Conservation (phyloP, 306 rosid genomes). For the Astragalus membranaceus region DNA sequence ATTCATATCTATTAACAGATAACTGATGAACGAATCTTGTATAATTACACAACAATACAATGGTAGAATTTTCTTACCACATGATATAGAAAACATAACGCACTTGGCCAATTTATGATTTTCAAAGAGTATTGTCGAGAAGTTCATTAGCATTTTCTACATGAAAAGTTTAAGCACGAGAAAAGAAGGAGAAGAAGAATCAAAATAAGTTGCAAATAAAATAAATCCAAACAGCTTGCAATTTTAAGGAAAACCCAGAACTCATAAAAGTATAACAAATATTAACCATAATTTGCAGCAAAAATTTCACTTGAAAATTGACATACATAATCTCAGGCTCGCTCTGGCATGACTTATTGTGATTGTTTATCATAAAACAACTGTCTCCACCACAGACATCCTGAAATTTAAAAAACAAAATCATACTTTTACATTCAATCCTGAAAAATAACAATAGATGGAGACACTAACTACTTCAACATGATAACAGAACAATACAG, state of each 20-base stretch:
- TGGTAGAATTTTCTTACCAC: constrained; percentile 1
- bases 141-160: background rate
- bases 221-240: constrained; percentile 4
- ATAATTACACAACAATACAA: background rate
- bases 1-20: background rate
- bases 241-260: background rate
- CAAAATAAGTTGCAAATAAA: background rate
- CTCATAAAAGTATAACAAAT: background rate
- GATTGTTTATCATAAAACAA: constrained; percentile 65
- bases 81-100: background rate
- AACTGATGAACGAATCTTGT: background rate
- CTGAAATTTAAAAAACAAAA: constrained; percentile 43
- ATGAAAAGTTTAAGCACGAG: too few species aligned
- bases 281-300: constrained; percentile 1
- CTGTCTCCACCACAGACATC: constrained; percentile 74
- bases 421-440: constrained; percentile 7
- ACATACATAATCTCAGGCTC: constrained; percentile 70
- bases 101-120: background rate
- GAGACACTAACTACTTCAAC: background rate
- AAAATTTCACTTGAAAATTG: constrained; percentile 1
- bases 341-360: constrained; percentile 39
- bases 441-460: constrained; percentile 8
- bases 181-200: background rate
- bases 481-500: constrained; percentile 3
- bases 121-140: background rate